Conservation (phyloP, 208 protist species). For the Trypanosoma caninum region DNA sequence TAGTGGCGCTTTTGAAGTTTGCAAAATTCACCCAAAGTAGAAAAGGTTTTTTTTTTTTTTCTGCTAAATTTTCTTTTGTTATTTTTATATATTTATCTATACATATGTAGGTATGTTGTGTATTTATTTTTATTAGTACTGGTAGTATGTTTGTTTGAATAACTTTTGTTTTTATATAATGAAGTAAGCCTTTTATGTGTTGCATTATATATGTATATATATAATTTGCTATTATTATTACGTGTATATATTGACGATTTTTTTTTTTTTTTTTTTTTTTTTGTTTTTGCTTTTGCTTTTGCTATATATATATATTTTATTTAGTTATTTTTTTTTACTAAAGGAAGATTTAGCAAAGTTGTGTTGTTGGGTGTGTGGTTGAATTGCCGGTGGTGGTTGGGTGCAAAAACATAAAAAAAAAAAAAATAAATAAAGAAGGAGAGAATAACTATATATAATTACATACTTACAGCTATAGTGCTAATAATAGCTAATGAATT, state of each 20-base stretch:
- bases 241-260: neutral
- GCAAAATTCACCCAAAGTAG: slow-evolving; percentile 70
- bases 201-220: neutral
- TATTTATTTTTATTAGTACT: too few relatives aligned
- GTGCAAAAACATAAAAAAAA: too few relatives aligned
- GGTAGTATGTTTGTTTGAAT: too few relatives aligned
- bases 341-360: too few relatives aligned
- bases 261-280: neutral
- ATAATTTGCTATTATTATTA: slow-evolving; percentile 5
- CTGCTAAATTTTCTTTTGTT: slow-evolving; percentile 1
- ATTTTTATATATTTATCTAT: neutral
- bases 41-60: neutral
- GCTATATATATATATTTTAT: neutral
- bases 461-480: too few relatives aligned
- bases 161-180: slow-evolving; percentile 49
- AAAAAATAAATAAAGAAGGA: too few relatives aligned
- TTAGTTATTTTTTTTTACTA: neutral
- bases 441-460: too few relatives aligned
- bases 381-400: too few relatives aligned
- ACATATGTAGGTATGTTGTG: slow-evolving; percentile 61
- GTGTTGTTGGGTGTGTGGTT: too few relatives aligned
- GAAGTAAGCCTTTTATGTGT: too few relatives aligned
- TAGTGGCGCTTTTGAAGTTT: slow-evolving; percentile 72
- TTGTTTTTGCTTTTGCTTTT: neutral
- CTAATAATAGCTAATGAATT: too few relatives aligned